phyloP scores from a whole-genome alignment of 306 rosid genomes.

The Sicyos baderoa region DNA sequence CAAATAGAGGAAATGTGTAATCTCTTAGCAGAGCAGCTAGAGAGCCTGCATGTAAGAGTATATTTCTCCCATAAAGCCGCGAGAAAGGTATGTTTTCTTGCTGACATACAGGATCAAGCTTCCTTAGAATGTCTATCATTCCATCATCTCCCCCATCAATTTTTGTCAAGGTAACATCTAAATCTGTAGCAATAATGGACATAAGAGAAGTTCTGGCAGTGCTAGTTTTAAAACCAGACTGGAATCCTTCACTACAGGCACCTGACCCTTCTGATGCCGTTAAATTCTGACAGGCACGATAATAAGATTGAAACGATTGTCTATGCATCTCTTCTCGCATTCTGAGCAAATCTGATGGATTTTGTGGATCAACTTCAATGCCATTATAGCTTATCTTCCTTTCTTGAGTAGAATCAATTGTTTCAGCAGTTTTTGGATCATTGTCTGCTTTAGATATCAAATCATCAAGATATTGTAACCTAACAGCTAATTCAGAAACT shows the following conservation, averaged over 20 bases:
- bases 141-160: conserved; percentile 91
- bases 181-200: conserved; percentile 63
- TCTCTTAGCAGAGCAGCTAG: conserved; percentile 68
- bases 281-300: conserved; percentile 70
- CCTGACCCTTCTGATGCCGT: conserved; percentile 77
- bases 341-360: conserved; percentile 43
- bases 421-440: conserved; percentile 46
- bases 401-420: conserved; percentile 50
- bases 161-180: conserved; percentile 68
- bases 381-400: conserved; percentile 45
- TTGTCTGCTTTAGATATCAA: conserved; percentile 43
- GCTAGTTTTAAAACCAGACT: conserved; percentile 86
- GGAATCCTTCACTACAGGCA: conserved; percentile 69
- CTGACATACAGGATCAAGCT: conserved; percentile 77
- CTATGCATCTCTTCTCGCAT: conserved; percentile 66
- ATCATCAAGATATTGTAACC: conserved; percentile 75
- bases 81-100: conserved; percentile 86
- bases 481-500: conserved; percentile 78
- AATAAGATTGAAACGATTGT: conserved; percentile 79
- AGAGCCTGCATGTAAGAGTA: conserved; percentile 58
- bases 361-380: conserved; percentile 57
- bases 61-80: conserved; percentile 71
- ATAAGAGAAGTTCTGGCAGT: conserved; percentile 72
- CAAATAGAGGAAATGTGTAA: conserved; percentile 72
- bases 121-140: conserved; percentile 73